Evolutionary conservation across 2,329 filamentous ascomycete genomes (phyloP), one percentile per base, ranked within the genome.

Genomic region (Coleophoma cylindrospora): DNA sequence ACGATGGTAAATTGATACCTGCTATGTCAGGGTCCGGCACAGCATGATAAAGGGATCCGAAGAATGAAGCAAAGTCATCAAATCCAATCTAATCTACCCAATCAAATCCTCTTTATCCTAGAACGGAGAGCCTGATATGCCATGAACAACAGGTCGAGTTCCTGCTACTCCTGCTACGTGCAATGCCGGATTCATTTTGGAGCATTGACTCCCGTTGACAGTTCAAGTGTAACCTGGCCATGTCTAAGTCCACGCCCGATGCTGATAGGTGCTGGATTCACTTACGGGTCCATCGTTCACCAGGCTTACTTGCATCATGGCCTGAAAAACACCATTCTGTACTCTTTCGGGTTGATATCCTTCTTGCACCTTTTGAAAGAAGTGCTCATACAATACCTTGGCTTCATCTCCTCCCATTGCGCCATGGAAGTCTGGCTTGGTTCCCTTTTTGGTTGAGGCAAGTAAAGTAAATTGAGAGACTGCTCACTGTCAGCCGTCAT

Each of bases 381-480:
- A 97, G 64, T 86, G 77, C 49, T 91, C 81, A 66, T 97, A 99
- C 7, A 97, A 75, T 54, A 79, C 79, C 61, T 83, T 88, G 21
- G 92, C 94, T 50, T 91, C 83, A 11, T 88, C 82, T 3, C 86
- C 85, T 44, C 81, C 81, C 54, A 92, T 85, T 6, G 94, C 91
- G 12, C 87, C 88, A 66, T 96, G 92, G 62, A 99, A 99, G 66
- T 95, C 88, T 34, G 94, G 95, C 68, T 95, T 97, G 65, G 84
- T 91, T 55, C 92, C 92, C 69, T 97, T 97, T 65, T 91, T 95
- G n/a, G 91, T 91, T 43, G 86, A 87, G 43, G 91, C 95, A 45
- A 95, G 79, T 10, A 99, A 80, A 2, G 94, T 99, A 66, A 99
- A 99, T 70, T 99, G 94, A 13, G 94, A 97, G 43, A 99, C 92